These are phyloP conservation scores for Podospora fimiseda DNA, from an alignment of 495 filamentous ascomycete species.

Conservation along the genomic window DNA sequence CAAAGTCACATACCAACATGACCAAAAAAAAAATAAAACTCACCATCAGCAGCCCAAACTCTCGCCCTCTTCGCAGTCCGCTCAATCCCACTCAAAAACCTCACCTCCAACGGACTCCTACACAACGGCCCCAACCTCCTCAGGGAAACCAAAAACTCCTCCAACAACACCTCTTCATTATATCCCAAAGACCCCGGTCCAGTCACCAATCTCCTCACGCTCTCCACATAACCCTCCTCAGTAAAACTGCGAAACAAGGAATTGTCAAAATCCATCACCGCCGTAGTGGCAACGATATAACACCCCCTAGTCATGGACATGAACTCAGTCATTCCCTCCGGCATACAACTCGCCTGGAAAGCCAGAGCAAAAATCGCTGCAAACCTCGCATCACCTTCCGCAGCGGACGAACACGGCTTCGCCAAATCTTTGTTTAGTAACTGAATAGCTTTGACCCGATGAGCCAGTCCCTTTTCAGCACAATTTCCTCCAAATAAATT, in stretches of 20 bases:
- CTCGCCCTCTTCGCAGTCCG: constrained; percentile 13
- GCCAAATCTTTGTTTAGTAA: constrained; percentile 34
- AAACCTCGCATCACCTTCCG: constrained; percentile 42
- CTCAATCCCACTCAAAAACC: constrained; percentile 22
- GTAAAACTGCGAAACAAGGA: constrained; percentile 35
- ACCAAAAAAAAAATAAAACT: neutral
- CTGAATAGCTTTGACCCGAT: constrained; percentile 47
- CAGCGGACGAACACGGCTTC: constrained; percentile 22
- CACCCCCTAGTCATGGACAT: constrained; percentile 49
- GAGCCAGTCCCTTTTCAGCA: constrained; percentile 29
- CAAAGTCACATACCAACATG: neutral
- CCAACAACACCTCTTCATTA: constrained; percentile 13
- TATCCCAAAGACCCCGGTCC: neutral
- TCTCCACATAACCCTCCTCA: constrained; percentile 21
- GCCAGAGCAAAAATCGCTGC: constrained; percentile 45
- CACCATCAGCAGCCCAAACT: constrained; percentile 20
- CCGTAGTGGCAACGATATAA: constrained; percentile 37
- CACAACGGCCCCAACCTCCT: constrained; percentile 21
- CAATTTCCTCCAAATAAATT: constrained; percentile 23
- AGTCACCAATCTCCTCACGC: constrained; percentile 13
- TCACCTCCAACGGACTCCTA: constrained; percentile 19
- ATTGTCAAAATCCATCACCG: constrained; percentile 21
- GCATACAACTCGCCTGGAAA: constrained; percentile 49
- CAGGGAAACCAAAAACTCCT: constrained; percentile 28
- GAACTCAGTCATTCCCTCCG: constrained; percentile 51